Conservation (phyloP, 805 yeast genomes). For the Jamesozyma rosinii region DNA sequence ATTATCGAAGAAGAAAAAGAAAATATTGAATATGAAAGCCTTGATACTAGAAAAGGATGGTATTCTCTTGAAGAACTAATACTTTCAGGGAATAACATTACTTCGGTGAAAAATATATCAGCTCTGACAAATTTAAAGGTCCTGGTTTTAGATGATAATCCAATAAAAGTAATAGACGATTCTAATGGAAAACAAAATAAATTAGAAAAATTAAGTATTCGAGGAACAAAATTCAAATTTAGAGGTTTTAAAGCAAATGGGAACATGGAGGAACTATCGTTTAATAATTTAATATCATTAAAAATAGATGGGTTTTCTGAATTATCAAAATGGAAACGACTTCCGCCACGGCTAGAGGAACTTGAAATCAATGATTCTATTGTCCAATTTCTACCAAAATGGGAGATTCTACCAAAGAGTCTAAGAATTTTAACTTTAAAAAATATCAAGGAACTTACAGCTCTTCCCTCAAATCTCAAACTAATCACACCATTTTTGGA, state of each 20-base stretch:
- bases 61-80: constrained; percentile 17
- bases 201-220: not conserved
- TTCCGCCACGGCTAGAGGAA: constrained; percentile 2
- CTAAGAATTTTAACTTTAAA: constrained; percentile 9
- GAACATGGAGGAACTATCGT: not conserved
- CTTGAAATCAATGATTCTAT: constrained; percentile 6
- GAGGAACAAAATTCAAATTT: constrained; percentile 1
- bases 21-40: not conserved
- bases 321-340: constrained; percentile 1
- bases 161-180: constrained; percentile 11
- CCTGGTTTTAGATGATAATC: constrained; percentile 20
- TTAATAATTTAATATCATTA: not conserved
- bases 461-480: constrained; percentile 9
- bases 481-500: constrained; percentile 13
- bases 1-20: constrained; percentile 4
- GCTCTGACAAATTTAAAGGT: constrained; percentile 11
- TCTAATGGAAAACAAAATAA: not conserved
- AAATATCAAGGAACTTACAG: constrained; percentile 9
- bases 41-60: constrained; percentile 10
- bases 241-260: not conserved
- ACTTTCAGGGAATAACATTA: constrained; percentile 18
- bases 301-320: constrained; percentile 6
- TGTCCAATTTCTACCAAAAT: constrained; percentile 9
- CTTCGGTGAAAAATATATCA: constrained; percentile 14
- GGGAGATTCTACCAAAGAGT: constrained; percentile 9